A percentile compares a stretch with the other conserved stretches of the same genome.
phyloP scores from a whole-genome alignment of 2,329 filamentous ascomycete species.

The Phymatotrichopsis omnivora region DNA sequence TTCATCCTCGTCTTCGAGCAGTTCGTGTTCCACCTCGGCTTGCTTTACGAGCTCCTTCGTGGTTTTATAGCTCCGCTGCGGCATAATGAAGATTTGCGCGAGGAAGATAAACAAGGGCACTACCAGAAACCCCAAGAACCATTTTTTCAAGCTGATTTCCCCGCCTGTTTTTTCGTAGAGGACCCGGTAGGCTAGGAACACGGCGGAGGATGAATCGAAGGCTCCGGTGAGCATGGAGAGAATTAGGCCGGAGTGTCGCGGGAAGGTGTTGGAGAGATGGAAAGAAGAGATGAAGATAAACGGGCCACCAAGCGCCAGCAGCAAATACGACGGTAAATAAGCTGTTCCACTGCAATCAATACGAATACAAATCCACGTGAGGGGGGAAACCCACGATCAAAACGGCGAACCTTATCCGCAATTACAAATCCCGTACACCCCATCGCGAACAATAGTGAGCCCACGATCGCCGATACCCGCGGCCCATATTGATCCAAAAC shows the following conservation, averaged over 20 bases:
- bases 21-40: conserved; percentile 44
- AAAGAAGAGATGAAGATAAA: conserved; percentile 77
- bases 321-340: conserved; percentile 55
- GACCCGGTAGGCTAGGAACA: conserved; percentile 66
- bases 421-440: conserved; percentile 67
- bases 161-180: conserved; percentile 52
- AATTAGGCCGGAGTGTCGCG: conserved; percentile 64
- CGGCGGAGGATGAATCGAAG: conserved; percentile 70
- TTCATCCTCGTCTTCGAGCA: conserved; percentile 34
- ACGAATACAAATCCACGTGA: background rate
- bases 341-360: conserved; percentile 7
- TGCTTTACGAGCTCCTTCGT: conserved; percentile 71
- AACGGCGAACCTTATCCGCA: conserved; percentile 47
- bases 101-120: conserved; percentile 58
- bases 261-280: conserved; percentile 76
- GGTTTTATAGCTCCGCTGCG: conserved; percentile 68
- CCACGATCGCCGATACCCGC: conserved; percentile 59
- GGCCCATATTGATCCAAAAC: conserved; percentile 77
- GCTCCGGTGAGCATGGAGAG: conserved; percentile 69
- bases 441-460: conserved; percentile 54
- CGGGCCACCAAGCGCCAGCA: conserved; percentile 66
- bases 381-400: conserved; percentile 48
- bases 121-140: conserved; percentile 62
- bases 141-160: conserved; percentile 51
- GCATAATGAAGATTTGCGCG: conserved; percentile 62